Base-by-base conservation (phyloP, 2,329 filamentous ascomycete species). In the Raffaelea arxii region DNA sequence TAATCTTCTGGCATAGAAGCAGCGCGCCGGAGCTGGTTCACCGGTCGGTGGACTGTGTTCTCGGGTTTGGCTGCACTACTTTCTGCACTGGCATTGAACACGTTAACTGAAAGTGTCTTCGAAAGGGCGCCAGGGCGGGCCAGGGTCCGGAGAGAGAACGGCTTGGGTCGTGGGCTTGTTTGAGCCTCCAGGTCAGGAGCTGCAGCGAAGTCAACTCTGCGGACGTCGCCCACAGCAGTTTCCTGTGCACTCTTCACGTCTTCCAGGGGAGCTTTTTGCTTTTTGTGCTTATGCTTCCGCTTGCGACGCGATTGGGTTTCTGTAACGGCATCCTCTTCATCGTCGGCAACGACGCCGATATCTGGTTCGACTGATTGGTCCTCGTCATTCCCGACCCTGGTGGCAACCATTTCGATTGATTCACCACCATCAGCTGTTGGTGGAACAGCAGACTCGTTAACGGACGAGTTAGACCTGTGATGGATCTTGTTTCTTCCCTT, bases 401-500 rank as follows among this genome's bases (percentile, higher is more conserved):
- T 6, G 16, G 7, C 32, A 7, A 18, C 16, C 16, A 14, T 24
- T 6, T 18, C 22, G 21, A 6, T 27, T 25, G 24, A 7, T 6
- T n/a, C 21, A 4, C n/a, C 18, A 19, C n/a, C 41, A 6, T 42
- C 11, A 22, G 25, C n/a, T 21, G 12, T 24, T 18, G 7, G 39
- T 16, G 41, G 19, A n/a, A n/a, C 41, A 11, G 36, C 23, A 23
- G 67, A 69, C 4, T 77, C 75, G 50, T 52, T 49, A n/a, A 35
- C 49, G 22, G 51, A 53, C 6, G 75, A 79, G 24, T 77, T 80
- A 58, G 12, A 25, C 25, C 12, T 18, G 32, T 75, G 80, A 42
- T 70, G 69, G 54, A 77, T 84, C 3, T 82, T 85, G 59, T 49
- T 52, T 47, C 74, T 70, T 44, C 76, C 69, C 56, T 74, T 78